Evolutionary conservation across 306 rosid species (phyloP), one percentile per base, ranked within the genome.

Genomic region (Lathyrus aphaca): DNA sequence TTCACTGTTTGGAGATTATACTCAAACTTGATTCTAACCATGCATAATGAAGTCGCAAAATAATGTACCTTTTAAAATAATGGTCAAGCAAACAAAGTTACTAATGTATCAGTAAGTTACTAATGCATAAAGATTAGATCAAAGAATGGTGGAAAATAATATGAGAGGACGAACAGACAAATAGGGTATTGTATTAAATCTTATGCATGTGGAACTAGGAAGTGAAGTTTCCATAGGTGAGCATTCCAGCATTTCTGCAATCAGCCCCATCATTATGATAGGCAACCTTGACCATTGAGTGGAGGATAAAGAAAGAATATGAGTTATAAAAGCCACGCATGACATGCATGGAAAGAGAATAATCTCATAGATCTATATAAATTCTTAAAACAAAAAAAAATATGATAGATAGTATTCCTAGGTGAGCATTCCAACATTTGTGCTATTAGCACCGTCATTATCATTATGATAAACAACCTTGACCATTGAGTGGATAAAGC

Each of bases 271-370:
- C 11, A 35, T 48, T 51, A 13, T 17, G 35, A 38, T 45, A 45
- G n/a, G 16, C 38, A 73, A 72, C 19, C 30, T 58, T 38, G n/a
- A 66, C 58, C 10, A 32, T 42, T 61, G 21, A 30, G 39, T 15
- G 59, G 51, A 64, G n/a, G n/a, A n/a, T 21, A 63, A 38, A 27
- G 44, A 10, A 27, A 56, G 29, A 12, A 40, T 8, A 69, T 21
- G 46, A 62, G 32, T 32, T 17, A 63, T 37, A 63, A 45, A 69
- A 74, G 64, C 18, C 21, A 74, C 15, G 30, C 55, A 69, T 45
- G 48, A 3, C 46, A 80, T 49, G 71, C 30, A 48, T 8, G 45
- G 53, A 65, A 70, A 75, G 5, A 46, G 11, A 69, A 45, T 43
- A 58, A 66, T 37, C 48, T 57, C 65, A 39, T 32, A 23, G 16